These are phyloP conservation scores for Hyparrhenia diplandra DNA, from an alignment of 176 grass and related monocot genomes.

Conservation along the genomic window DNA sequence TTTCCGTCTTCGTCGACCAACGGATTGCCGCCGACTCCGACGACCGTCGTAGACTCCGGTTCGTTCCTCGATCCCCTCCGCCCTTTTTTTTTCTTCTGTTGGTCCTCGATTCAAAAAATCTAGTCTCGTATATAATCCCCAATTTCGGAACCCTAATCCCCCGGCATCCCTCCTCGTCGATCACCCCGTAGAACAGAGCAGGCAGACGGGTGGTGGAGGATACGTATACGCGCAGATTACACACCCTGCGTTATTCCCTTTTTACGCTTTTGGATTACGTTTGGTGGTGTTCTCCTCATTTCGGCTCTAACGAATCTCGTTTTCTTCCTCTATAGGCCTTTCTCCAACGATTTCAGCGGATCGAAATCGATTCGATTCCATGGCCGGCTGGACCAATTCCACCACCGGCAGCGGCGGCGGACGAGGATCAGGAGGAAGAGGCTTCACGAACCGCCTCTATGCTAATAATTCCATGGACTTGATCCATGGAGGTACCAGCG, in stretches of 20 bases:
- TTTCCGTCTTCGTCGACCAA: not conserved
- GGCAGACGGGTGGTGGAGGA: too few relatives aligned
- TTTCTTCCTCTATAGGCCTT: not conserved
- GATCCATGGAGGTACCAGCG: not conserved
- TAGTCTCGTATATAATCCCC: not conserved
- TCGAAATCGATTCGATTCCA: conserved; percentile 11
- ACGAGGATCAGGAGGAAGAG: conserved; percentile 13
- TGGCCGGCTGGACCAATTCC: conserved; percentile 36
- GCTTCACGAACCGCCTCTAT: not conserved
- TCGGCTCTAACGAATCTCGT: not conserved
- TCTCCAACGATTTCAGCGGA: not conserved
- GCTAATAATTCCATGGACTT: not conserved
- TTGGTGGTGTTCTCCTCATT: not conserved
- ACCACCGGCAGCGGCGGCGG: not conserved
- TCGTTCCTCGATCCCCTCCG: not conserved
- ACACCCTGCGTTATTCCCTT: too few relatives aligned
- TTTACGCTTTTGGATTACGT: not conserved
- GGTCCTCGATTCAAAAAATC: not conserved
- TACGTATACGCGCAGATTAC: not conserved
- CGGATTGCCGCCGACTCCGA: not conserved
- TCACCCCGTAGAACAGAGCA: not conserved
- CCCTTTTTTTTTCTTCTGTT: not conserved
- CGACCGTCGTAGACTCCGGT: not conserved
- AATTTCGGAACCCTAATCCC: not conserved
- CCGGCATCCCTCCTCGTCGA: not conserved